Evolutionary conservation across 2,329 filamentous ascomycete genomes (phyloP).

Genomic region (Aspergillus sp.): DNA sequence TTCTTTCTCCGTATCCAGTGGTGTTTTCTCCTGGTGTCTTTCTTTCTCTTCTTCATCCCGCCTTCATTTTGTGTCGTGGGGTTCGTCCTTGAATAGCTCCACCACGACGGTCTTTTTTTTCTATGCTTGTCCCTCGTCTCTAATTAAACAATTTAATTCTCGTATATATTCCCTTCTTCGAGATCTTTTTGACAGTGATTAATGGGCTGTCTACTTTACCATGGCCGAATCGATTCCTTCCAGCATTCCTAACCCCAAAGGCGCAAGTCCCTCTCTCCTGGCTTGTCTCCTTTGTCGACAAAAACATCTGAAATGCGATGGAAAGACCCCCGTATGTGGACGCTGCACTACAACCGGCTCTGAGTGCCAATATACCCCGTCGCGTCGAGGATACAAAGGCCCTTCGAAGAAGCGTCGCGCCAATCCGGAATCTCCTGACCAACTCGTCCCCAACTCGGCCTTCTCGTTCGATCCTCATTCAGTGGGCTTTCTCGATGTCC

Average conservation of each 20-base stretch:
- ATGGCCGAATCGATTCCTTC: constrained; percentile 22
- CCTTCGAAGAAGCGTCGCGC: constrained; percentile 48
- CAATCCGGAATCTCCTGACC: constrained; percentile 31
- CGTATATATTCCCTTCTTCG: no score
- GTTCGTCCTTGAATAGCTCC: not conserved
- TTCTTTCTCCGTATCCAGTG: constrained; percentile 1
- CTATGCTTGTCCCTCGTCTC: not conserved
- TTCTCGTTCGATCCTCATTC: constrained; percentile 11
- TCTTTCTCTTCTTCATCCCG: constrained; percentile 3
- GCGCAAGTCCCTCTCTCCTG: constrained; percentile 34
- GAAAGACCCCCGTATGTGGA: constrained; percentile 59
- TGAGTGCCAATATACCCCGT: constrained; percentile 68
- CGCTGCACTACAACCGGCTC: constrained; percentile 57
- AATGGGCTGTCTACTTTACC: not conserved
- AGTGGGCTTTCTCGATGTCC: constrained; percentile 29
- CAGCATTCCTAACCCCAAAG: constrained; percentile 14
- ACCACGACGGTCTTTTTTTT: not conserved
- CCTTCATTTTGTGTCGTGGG: not conserved
- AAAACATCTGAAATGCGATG: constrained; percentile 74
- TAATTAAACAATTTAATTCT: no score
- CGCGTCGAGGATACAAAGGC: constrained; percentile 70
- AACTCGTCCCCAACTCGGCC: constrained; percentile 46
- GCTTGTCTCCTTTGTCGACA: constrained; percentile 47
- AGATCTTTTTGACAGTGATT: no score
- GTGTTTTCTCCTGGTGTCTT: not conserved